Evolutionary conservation across 1,284 basidiomycete species (phyloP).

Genomic region (Pholiota adiposa): DNA sequence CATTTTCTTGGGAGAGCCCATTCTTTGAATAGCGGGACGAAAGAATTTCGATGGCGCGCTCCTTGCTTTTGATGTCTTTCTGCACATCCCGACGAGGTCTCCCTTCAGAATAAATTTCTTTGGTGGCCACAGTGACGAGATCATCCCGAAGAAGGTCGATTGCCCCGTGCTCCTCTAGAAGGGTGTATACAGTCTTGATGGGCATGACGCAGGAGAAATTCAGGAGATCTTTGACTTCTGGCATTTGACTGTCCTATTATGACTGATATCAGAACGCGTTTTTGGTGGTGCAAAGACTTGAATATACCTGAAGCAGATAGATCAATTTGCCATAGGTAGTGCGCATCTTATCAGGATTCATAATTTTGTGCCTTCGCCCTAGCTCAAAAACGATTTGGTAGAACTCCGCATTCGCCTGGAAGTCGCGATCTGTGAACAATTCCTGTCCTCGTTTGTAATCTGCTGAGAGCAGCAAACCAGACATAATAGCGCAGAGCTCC

Average conservation of each 20-base stretch:
- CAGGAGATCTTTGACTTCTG: conserved; percentile 76
- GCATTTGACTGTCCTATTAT: conserved; percentile 77
- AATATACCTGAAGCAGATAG: conserved; percentile 72
- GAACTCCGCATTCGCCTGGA: conserved; percentile 74
- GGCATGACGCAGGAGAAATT: conserved; percentile 75
- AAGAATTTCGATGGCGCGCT: conserved; percentile 77
- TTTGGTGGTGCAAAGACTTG: conserved; percentile 12
- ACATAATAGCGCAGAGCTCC: conserved; percentile 82
- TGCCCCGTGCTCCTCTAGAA: conserved; percentile 66
- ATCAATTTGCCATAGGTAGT: conserved; percentile 84
- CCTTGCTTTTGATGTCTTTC: conserved; percentile 78
- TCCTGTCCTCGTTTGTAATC: conserved; percentile 87
- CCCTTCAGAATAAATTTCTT: conserved; percentile 77
- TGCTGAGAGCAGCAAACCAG: conserved; percentile 75
- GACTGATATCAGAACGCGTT: background rate
- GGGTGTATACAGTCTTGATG: conserved; percentile 70
- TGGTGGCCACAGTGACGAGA: conserved; percentile 70
- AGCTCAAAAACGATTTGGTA: conserved; percentile 79
- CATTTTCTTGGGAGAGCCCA: conserved; percentile 60
- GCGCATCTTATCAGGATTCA: conserved; percentile 88
- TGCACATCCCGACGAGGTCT: conserved; percentile 75
- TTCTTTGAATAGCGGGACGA: conserved; percentile 62
- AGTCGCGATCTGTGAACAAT: conserved; percentile 77
- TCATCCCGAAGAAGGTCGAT: conserved; percentile 74
- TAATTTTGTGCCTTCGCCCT: conserved; percentile 83